Percentiles rank a stretch among this genome's conserved stretches.
Conservation (phyloP, 2,329 filamentous ascomycete genomes). For the Sordariomycetes sp. region DNA sequence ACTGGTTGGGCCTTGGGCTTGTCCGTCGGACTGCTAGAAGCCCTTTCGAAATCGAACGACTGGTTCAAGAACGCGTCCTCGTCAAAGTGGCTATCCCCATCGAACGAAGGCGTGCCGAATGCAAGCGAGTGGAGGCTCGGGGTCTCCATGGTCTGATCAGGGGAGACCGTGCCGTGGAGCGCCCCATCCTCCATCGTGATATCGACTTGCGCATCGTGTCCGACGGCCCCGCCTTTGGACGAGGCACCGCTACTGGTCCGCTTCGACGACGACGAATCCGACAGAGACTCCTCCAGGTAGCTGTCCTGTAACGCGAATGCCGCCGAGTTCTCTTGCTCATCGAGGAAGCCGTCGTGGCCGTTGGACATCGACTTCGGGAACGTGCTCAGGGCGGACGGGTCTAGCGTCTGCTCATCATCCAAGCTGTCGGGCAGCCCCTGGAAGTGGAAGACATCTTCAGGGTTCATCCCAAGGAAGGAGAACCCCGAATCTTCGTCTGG, state of each 20-base stretch:
- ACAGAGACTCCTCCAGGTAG: slow-evolving; percentile 31
- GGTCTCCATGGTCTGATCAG: background rate
- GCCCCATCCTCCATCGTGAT: slow-evolving; percentile 30
- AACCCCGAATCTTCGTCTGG: background rate
- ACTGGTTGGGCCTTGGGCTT: slow-evolving; percentile 22
- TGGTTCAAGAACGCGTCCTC: slow-evolving; percentile 34
- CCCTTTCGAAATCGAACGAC: slow-evolving; percentile 47
- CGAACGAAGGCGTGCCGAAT: background rate
- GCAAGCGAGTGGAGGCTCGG: background rate
- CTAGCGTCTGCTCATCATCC: slow-evolving; percentile 1
- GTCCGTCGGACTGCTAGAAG: slow-evolving; percentile 43
- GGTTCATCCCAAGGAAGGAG: background rate
- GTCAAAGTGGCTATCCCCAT: slow-evolving; percentile 5
- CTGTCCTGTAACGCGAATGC: slow-evolving; percentile 15
- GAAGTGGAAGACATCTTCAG: background rate
- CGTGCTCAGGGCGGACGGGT: background rate
- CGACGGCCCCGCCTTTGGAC: slow-evolving; percentile 27
- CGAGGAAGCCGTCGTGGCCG: background rate
- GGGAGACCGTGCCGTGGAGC: background rate
- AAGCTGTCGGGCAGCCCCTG: background rate
- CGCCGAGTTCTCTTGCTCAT: slow-evolving; percentile 14
- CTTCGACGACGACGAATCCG: slow-evolving; percentile 40
- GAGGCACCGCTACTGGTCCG: slow-evolving; percentile 34
- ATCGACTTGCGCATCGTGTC: slow-evolving; percentile 27
- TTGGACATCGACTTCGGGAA: background rate